These are phyloP conservation scores for Talinum fruticosum DNA, from an alignment of 148 eudicot genomes.

Conservation along the genomic window DNA sequence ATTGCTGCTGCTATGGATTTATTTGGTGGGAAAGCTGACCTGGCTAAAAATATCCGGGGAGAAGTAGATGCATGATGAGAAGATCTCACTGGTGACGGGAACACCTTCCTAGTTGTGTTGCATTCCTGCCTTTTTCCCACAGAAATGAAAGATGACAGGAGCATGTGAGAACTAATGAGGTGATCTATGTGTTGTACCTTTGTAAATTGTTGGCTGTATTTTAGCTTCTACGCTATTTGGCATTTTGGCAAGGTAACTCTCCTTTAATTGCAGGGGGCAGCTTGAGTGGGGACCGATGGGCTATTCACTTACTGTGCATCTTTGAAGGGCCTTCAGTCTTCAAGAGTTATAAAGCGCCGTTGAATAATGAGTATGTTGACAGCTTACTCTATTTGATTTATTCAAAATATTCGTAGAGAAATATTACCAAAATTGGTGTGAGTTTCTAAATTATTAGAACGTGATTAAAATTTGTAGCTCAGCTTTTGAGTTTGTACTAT, in stretches of 20 bases:
- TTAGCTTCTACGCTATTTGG: background rate
- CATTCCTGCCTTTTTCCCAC: background rate
- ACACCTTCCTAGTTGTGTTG: background rate
- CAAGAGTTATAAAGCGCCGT: too few species aligned
- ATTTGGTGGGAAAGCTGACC: background rate
- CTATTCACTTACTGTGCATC: too few species aligned
- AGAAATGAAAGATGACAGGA: background rate
- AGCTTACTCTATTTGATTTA: too few species aligned
- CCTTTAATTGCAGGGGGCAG: background rate
- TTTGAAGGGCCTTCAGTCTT: too few species aligned
- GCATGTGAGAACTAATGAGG: background rate
- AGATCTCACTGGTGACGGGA: background rate
- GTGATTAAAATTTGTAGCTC: too few species aligned
- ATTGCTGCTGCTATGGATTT: background rate
- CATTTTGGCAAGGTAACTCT: background rate
- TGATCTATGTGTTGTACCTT: background rate
- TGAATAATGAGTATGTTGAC: too few species aligned
- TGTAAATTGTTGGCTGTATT: background rate
- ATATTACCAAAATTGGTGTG: too few species aligned
- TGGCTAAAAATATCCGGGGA: background rate
- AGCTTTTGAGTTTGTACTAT: too few species aligned
- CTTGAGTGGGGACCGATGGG: background rate
- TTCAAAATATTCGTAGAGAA: too few species aligned
- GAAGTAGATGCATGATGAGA: background rate
- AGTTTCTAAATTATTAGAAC: too few species aligned